Percentiles rank a stretch among this genome's conserved stretches.
These are phyloP conservation scores for Candida pseudofarinosa DNA, from an alignment of 805 yeast genomes.

Conservation along the genomic window DNA sequence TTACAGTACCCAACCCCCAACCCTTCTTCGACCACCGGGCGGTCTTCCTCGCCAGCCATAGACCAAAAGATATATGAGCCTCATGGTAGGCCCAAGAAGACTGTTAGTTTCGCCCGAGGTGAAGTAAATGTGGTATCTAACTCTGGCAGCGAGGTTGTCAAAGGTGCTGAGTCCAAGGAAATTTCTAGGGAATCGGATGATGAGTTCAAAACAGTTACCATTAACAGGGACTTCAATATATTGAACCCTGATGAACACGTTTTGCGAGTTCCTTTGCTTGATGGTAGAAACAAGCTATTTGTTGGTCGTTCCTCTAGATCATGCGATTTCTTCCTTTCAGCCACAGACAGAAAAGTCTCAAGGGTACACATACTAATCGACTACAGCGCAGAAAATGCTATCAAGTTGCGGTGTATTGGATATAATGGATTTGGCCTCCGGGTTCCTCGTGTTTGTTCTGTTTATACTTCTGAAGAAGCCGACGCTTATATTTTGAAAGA, in stretches of 20 bases:
- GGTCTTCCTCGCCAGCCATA: constrained; percentile 39
- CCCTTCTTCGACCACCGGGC: constrained; percentile 50
- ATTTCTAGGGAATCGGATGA: background rate
- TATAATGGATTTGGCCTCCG: constrained; percentile 72
- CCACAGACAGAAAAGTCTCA: constrained; percentile 55
- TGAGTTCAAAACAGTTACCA: constrained; percentile 9
- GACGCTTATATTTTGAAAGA: constrained; percentile 22
- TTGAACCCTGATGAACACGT: constrained; percentile 29
- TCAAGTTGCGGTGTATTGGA: constrained; percentile 70
- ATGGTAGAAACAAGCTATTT: constrained; percentile 32
- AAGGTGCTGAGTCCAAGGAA: background rate
- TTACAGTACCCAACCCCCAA: constrained; percentile 61
- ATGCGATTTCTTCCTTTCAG: constrained; percentile 47
- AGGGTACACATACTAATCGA: constrained; percentile 59
- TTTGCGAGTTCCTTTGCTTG: constrained; percentile 38
- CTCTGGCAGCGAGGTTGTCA: background rate
- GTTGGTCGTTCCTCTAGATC: constrained; percentile 69
- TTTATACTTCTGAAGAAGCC: constrained; percentile 18
- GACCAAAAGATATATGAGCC: constrained; percentile 1
- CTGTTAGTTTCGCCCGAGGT: constrained; percentile 9
- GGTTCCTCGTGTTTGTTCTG: constrained; percentile 49
- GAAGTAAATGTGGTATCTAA: background rate
- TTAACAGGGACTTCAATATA: constrained; percentile 32
- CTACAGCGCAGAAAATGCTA: constrained; percentile 32
- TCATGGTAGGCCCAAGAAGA: constrained; percentile 5